Evolutionary conservation across 78 protist genomes (phyloP).

Genomic region (Guillardia theta): DNA sequence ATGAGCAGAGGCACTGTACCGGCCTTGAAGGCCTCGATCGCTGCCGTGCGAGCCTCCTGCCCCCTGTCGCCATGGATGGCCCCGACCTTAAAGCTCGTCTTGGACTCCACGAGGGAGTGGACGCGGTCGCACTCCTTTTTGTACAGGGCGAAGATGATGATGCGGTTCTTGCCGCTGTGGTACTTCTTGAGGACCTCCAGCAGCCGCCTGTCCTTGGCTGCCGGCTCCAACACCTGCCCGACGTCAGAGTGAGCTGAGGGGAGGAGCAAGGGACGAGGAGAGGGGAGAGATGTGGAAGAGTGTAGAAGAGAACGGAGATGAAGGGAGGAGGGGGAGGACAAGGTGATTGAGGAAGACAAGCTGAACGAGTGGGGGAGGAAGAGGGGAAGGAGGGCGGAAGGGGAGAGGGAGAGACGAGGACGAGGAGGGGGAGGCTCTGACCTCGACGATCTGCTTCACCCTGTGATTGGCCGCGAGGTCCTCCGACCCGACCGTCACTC

Average conservation of each 20-base stretch:
- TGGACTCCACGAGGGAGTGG: not conserved
- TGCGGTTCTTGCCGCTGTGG: constrained; percentile 33
- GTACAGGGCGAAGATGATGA: constrained; percentile 6
- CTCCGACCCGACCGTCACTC: constrained; percentile 42
- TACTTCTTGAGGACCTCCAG: constrained; percentile 28
- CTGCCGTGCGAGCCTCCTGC: constrained; percentile 34
- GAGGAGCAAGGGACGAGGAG: no score
- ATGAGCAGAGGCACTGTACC: constrained; percentile 31
- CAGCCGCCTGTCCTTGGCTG: constrained; percentile 11
- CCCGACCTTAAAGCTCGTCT: not conserved
- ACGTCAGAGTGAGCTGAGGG: no score
- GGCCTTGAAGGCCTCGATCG: not conserved
- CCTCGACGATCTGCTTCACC: constrained; percentile 45
- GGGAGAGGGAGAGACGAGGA: no score
- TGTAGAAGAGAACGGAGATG: no score
- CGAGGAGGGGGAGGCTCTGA: no score
- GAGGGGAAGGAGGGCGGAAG: no score
- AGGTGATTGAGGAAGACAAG: no score
- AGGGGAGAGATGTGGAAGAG: no score
- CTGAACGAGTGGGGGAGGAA: no score
- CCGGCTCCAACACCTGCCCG: constrained; percentile 3
- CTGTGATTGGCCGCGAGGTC: constrained; percentile 45
- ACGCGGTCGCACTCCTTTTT: constrained; percentile 31
- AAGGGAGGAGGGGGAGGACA: no score
- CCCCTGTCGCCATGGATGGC: constrained; percentile 30